These are phyloP conservation scores for Beauveria sp. DNA, from an alignment of 2,329 filamentous ascomycete genomes.

Conservation along the genomic window DNA sequence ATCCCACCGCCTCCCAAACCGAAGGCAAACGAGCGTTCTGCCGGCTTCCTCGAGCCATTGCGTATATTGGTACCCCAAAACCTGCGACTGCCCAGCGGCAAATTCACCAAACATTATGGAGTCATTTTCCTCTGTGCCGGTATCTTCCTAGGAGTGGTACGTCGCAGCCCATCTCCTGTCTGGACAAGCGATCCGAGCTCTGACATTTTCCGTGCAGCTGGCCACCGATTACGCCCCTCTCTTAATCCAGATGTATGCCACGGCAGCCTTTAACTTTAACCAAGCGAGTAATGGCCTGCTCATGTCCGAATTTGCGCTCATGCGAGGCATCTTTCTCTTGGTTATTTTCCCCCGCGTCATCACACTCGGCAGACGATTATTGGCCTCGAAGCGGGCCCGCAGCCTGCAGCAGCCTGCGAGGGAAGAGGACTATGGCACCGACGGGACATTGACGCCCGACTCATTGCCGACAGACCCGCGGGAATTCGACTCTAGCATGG, in stretches of 20 bases:
- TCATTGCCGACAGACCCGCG: constrained; percentile 30
- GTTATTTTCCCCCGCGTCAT: constrained; percentile 48
- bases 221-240: constrained; percentile 61
- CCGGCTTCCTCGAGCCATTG: constrained; percentile 53
- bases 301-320: constrained; percentile 48
- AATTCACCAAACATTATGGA: constrained; percentile 48
- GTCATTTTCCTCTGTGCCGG: constrained; percentile 56
- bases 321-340: constrained; percentile 48
- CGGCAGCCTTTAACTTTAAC: constrained; percentile 45
- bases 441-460: constrained; percentile 11
- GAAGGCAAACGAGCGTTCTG: constrained; percentile 26
- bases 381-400: constrained; percentile 4
- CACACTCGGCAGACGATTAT: constrained; percentile 28
- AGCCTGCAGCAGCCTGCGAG: neutral
- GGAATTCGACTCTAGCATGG: constrained; percentile 33
- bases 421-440: constrained; percentile 7
- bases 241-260: constrained; percentile 53
- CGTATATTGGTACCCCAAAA: constrained; percentile 53
- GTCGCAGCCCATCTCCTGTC: constrained; percentile 16
- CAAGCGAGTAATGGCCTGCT: constrained; percentile 50
- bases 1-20: constrained; percentile 32
- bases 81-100: constrained; percentile 43
- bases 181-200: neutral
- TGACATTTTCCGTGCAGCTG: constrained; percentile 28
- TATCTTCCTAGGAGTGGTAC: constrained; percentile 57